Base-by-base conservation (phyloP, 345 rosid genomes). In the Gossypium ekmanianum region DNA sequence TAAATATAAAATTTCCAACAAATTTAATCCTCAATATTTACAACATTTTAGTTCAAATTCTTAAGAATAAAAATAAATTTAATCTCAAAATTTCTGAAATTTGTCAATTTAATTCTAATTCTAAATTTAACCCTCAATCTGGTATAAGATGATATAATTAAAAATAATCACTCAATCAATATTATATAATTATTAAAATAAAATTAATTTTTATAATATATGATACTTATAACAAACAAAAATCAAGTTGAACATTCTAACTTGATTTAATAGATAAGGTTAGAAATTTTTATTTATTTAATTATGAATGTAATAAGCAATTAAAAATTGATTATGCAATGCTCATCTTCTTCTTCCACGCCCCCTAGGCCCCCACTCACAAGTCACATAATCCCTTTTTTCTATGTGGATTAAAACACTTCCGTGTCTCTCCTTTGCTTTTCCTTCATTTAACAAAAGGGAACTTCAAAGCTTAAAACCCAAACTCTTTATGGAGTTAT, bases 401-500 rank as follows among this genome's bases (percentile, higher is more conserved):
- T 22, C 61, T 20, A 13, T 57, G 61, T 26, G 61, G 61, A 57
- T 9, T 20, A 57, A 9, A 66, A 41, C 52, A 13, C 26, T 34
- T 65, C 63, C 77, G 55, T 55, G 64, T 64, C 43, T 61, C 20
- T 14, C 54, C 7, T 18, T 14, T 50, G 2, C 68, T 11, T 18
- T 48, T 50, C 9, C 5, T 22, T 2, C 39, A 73, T 24, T 56
- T 20, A 52, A 45, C 22, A 1, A 22, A 22, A 44, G 7, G 4
- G 2, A 48, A 58, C 14, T 74, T 22, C 81, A 57, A 20, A 56
- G 64, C 66, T 16, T 62, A 18, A 58, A n/a, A 27, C 27, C 22
- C 56, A 34, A 61, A 10, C 62, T 29, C 72, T 44, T 24, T 74
- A 29, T 61, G 14, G 67, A 9, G 39, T 11, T 22, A 22, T 20